Evolutionary conservation across 2,329 filamentous ascomycete species (phyloP).

Genomic region (Acarospora socialis): DNA sequence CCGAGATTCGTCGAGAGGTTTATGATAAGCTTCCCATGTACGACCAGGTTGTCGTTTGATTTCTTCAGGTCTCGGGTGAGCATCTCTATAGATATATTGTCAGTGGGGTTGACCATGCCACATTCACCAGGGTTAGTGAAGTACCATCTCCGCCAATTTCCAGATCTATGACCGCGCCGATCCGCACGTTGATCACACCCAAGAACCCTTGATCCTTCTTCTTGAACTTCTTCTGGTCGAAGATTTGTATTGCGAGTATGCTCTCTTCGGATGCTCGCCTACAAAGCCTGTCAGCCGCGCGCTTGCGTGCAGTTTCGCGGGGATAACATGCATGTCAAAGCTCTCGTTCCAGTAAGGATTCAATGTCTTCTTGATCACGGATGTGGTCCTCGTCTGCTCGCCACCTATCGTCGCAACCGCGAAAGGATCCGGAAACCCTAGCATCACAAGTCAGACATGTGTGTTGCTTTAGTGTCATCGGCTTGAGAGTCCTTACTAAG

Average conservation of each 20-base stretch:
- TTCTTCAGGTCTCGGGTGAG: conserved; percentile 94
- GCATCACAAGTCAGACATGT: conserved; percentile 8
- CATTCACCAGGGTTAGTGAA: conserved; percentile 13
- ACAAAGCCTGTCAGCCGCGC: conserved; percentile 12
- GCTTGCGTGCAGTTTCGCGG: no score
- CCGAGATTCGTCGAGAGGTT: conserved; percentile 86
- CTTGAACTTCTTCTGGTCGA: conserved; percentile 99
- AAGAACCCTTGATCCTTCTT: conserved; percentile 99
- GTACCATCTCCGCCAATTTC: conserved; percentile 81
- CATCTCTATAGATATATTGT: conserved; percentile 52
- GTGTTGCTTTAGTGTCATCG: background rate
- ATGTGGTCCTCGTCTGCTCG: conserved; percentile 96
- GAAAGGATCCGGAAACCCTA: conserved; percentile 95
- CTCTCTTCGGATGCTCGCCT: conserved; percentile 89
- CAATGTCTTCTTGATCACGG: conserved; percentile 89
- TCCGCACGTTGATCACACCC: conserved; percentile 90
- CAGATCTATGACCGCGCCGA: conserved; percentile 88
- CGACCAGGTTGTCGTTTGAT: conserved; percentile 92
- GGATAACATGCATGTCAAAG: conserved; percentile 74
- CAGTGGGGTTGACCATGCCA: conserved; percentile 16
- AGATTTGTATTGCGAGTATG: conserved; percentile 94
- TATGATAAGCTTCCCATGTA: conserved; percentile 93
- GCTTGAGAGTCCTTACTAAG: conserved; percentile 58
- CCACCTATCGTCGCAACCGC: conserved; percentile 93
- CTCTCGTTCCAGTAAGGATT: conserved; percentile 99